Percentiles rank a stretch among this genome's conserved stretches.
Evolutionary conservation across 192 early-diverging fungal species (phyloP).

Genomic region (Ambispora gerdemannii): DNA sequence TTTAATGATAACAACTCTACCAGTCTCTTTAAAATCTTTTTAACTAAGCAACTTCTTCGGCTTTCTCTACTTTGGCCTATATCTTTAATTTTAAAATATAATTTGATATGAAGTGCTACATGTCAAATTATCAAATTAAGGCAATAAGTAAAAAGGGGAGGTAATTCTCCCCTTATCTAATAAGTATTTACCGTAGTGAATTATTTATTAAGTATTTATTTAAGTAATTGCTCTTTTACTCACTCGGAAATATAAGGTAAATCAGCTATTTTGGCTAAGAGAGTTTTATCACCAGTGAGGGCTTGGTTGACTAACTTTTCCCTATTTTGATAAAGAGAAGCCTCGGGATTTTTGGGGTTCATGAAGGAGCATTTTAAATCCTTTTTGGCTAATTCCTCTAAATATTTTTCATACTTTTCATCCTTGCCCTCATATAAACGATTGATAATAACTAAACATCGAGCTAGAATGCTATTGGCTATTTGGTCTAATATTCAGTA

Average conservation of each 20-base stretch:
- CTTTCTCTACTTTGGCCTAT: no score
- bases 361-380: not conserved
- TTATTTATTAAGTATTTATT: no score
- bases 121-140: no score
- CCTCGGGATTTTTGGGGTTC: not conserved
- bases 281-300: not conserved
- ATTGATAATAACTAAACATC: not conserved
- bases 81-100: no score
- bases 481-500: not conserved
- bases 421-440: not conserved
- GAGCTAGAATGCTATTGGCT: not conserved
- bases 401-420: not conserved
- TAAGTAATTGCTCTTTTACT: not conserved
- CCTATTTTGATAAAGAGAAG: not conserved
- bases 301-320: not conserved
- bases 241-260: not conserved
- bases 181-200: no score
- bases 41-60: no score
- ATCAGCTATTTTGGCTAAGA: not conserved
- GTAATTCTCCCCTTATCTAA: no score
- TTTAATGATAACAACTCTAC: no score
- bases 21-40: no score
- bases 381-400: not conserved
- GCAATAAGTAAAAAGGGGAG: no score
- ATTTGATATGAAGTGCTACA: no score